Evolutionary conservation across 1,139 yeast genomes (phyloP).

Genomic region (Saccharomyces hybrid): DNA sequence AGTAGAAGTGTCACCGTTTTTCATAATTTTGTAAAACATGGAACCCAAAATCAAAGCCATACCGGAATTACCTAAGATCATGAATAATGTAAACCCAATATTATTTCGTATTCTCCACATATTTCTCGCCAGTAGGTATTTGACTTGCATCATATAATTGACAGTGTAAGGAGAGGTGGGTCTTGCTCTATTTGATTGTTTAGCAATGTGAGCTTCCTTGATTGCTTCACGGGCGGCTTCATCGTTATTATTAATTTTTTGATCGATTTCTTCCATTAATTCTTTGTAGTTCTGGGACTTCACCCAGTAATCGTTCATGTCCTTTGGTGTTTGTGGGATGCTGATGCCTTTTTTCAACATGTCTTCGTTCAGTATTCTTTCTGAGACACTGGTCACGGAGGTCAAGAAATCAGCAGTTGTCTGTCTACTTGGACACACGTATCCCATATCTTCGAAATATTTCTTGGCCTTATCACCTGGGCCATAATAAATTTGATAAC

Average conservation of each 20-base stretch:
- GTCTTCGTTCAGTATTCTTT: constrained; percentile 37
- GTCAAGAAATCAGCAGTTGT: constrained; percentile 47
- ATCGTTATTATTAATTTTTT: constrained; percentile 17
- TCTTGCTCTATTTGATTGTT: constrained; percentile 44
- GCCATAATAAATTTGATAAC: constrained; percentile 41
- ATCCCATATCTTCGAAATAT: constrained; percentile 47
- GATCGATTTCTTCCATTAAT: constrained; percentile 36
- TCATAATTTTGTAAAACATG: constrained; percentile 49
- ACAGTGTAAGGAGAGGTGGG: constrained; percentile 50
- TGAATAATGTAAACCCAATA: constrained; percentile 49
- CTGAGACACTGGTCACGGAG: constrained; percentile 46
- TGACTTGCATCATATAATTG: constrained; percentile 47
- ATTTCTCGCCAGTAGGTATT: constrained; percentile 47
- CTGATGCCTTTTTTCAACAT: constrained; percentile 36
- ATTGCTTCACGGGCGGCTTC: constrained; percentile 24
- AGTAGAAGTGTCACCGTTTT: constrained; percentile 36
- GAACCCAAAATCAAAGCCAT: constrained; percentile 62
- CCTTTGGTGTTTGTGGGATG: constrained; percentile 62
- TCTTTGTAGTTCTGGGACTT: constrained; percentile 44
- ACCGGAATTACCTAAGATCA: constrained; percentile 46
- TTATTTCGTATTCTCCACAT: constrained; percentile 52
- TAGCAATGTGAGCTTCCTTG: constrained; percentile 43
- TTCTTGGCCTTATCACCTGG: constrained; percentile 35
- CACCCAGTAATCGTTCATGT: constrained; percentile 59
- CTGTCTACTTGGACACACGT: constrained; percentile 42